Evolutionary conservation across 2,329 filamentous ascomycete genomes (phyloP), one percentile per base, ranked within the genome.

Genomic region (Lachnellula cervina): DNA sequence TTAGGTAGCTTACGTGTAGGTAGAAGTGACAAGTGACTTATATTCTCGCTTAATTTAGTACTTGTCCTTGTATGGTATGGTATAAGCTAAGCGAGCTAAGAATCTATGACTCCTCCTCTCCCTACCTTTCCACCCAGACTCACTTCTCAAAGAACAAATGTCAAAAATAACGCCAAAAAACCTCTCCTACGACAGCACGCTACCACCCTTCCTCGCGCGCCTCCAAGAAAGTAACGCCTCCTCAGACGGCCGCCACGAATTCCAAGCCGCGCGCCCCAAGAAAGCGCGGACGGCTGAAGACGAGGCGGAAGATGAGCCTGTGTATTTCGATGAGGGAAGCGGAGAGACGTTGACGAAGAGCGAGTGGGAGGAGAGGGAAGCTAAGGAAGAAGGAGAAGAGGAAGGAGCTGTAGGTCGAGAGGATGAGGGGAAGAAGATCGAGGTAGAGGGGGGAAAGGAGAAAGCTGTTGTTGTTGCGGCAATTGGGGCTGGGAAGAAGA

Each of bases 241-340:
- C 75, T 74, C 68, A 71, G 74, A 67, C 77, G 68, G 70, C 72
- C 71, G 66, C 70, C 76, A 68, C 76, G 66, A 67, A 48, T 65
- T 55, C 44, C 48, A 47, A 14, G 52, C 59, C 19, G n/a, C 73
- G 5, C 62, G 70, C 28, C 77, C 49, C 71, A 66, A 66, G 60
- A 56, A 80, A 73, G 80, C 75, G 72, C 78, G 77, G 37, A 82
- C 80, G 16, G 81, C 75, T 57, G 84, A 86, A 62, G 85, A 86
- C 42, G 84, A 90, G 58, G 87, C 87, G 13, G 89, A 93, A 63
- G 89, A 93, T 69, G 86, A 79, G 49, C 89, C 89, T 0, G 78
- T 90, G 0, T 83, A 90, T 51, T 82, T 94, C 4, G 82, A 93
- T 62, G 88, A 90, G 68, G 77, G 80, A 4, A 87, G 83, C 49